Evolutionary conservation across 2,329 filamentous ascomycete species (phyloP), one percentile per base, ranked within the genome.

Genomic region (Ophiostoma himal-ulmi): DNA sequence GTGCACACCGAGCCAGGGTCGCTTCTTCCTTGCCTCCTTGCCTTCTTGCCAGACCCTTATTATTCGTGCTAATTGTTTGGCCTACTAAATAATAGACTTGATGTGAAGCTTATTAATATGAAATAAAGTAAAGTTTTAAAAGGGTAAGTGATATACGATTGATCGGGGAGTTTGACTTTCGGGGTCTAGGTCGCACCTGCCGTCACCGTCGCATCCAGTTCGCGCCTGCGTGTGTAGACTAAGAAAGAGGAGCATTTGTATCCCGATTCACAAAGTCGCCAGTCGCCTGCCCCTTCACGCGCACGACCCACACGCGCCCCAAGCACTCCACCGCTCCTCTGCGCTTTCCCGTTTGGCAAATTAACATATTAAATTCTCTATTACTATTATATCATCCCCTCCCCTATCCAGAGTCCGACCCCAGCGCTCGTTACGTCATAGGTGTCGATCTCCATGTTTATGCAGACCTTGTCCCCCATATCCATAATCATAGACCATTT

Each of bases 341-440:
- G 52, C 52, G 52, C 52, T 57, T 57, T 57, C 52, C 52, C n/a
- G n/a, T 57, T 57, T 57, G n/a, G 48, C n/a, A 57, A 37, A 37
- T 36, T 64, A 39, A 64, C 7, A 2, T 8, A 30, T 44, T 66
- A 66, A 41, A 39, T 26, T 5, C 17, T 3, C 20, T 14, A 44
- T 66, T 66, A 22, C 13, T 22, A n/a, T 10, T 39, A 39, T 34
- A 48, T 17, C 13, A 5, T 17, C n/a, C 26, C 37, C 20, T 64
- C 60, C 60, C 57, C 60, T 64, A 64, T 48, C 69, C 52, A 57
- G 41, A 20, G 36, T 26, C 52, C 26, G 39, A 68, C n/a, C 41
- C 67, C 66, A 67, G 66, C 54, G 34, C 22, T 41, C 37, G 22
- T 66, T 72, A 74, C 73, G 73, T 74, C 73, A 74, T 74, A 71